Conservation (phyloP, 192 early-diverging fungal genomes). For the Allomyces javanicus region DNA sequence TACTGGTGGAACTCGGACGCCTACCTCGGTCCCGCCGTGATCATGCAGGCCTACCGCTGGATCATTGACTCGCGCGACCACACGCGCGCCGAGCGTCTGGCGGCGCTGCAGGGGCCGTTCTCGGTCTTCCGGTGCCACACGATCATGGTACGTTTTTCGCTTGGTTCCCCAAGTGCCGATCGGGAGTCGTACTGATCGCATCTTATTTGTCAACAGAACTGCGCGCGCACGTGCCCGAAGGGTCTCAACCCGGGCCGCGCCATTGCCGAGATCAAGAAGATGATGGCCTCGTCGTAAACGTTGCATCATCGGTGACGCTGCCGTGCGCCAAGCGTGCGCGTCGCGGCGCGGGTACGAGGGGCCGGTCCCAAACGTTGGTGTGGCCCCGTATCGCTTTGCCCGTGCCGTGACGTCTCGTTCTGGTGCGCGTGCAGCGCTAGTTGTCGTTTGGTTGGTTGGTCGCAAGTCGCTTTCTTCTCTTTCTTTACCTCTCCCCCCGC, state of each 20-base stretch:
- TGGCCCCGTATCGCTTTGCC: too few species aligned
- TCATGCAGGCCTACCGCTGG: slow-evolving; percentile 98
- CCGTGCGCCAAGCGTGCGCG: too few species aligned
- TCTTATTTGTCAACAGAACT: slow-evolving; percentile 31
- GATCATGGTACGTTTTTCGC: slow-evolving; percentile 41
- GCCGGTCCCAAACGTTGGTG: too few species aligned
- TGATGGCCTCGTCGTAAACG: slow-evolving; percentile 52
- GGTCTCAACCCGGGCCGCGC: slow-evolving; percentile 90
- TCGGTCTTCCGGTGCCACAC: slow-evolving; percentile 98
- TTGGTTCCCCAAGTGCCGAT: slow-evolving; percentile 4
- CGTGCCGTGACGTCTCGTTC: too few species aligned
- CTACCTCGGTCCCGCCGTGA: slow-evolving; percentile 86
- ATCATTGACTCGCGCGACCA: slow-evolving; percentile 95
- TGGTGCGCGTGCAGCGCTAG: too few species aligned
- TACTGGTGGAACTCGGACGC: slow-evolving; percentile 57
- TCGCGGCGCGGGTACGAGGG: too few species aligned
- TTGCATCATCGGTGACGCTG: too few species aligned
- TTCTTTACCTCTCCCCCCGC: too few species aligned
- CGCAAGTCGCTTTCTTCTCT: too few species aligned
- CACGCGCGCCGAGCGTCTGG: slow-evolving; percentile 62
- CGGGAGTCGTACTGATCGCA: neutral
- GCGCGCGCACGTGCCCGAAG: slow-evolving; percentile 92
- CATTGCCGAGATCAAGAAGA: slow-evolving; percentile 90
- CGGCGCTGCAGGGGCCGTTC: slow-evolving; percentile 79
- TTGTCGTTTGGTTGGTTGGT: too few species aligned